Percentiles rank a stretch among this genome's conserved stretches.
phyloP scores from a whole-genome alignment of 306 rosid genomes.

The Ammopiptanthus mongolicus region DNA sequence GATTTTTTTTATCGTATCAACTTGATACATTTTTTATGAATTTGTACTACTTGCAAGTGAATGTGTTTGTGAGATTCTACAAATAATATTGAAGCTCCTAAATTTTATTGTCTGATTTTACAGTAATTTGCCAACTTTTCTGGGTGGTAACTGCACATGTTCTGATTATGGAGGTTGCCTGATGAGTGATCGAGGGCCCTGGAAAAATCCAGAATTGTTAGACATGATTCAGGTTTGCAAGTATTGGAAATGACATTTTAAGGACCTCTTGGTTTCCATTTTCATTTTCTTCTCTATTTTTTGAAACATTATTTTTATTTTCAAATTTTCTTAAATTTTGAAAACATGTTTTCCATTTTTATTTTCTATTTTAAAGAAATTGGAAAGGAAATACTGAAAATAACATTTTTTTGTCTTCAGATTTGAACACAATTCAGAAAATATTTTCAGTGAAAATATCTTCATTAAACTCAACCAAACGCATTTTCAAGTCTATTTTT shows the following conservation, averaged over 20 bases:
- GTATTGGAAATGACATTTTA: not conserved
- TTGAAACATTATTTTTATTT: too few relatives aligned
- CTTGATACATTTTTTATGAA: not conserved
- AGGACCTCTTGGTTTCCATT: too few relatives aligned
- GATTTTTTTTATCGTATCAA: not conserved
- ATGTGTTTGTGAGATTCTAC: not conserved
- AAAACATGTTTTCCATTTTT: too few relatives aligned
- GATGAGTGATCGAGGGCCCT: slow-evolving; percentile 81
- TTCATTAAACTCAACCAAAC: too few relatives aligned
- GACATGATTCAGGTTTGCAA: slow-evolving; percentile 64
- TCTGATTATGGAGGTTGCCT: slow-evolving; percentile 78
- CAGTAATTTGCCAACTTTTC: slow-evolving; percentile 81
- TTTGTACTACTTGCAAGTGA: not conserved
- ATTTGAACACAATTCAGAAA: too few relatives aligned
- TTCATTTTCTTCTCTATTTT: too few relatives aligned
- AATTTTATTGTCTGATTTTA: slow-evolving; percentile 4
- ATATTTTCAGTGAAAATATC: too few relatives aligned
- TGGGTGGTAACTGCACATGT: slow-evolving; percentile 84
- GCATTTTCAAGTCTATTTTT: too few relatives aligned
- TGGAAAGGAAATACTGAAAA: too few relatives aligned
- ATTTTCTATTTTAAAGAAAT: too few relatives aligned
- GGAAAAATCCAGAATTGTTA: slow-evolving; percentile 57
- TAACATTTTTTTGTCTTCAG: too few relatives aligned
- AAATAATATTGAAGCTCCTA: not conserved
- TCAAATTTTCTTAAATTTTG: too few relatives aligned